Percentiles rank a stretch among this genome's conserved stretches.
These are phyloP conservation scores for Metarhizium album DNA, from an alignment of 2,329 filamentous ascomycete species.

Conservation along the genomic window DNA sequence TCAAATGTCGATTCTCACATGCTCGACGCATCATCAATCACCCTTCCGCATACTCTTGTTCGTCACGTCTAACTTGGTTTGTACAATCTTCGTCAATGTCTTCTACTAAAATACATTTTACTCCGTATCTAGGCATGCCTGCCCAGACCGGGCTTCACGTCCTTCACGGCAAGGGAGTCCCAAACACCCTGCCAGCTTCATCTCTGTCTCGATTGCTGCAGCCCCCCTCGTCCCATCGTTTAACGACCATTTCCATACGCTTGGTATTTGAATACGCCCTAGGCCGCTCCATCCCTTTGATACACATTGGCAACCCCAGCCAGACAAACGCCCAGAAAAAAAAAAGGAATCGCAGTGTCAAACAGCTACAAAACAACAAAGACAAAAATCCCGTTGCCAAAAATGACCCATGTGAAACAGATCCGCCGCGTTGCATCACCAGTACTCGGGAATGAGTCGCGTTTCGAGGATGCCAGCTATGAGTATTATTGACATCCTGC, in stretches of 20 bases:
- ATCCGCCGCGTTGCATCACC: not conserved
- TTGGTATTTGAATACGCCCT: constrained; percentile 16
- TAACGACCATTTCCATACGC: constrained; percentile 8
- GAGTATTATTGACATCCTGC: not conserved
- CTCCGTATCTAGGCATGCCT: constrained; percentile 22
- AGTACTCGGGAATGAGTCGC: not conserved
- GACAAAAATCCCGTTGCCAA: not conserved
- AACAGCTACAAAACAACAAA: constrained; percentile 3
- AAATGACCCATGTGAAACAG: not conserved
- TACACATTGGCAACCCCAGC: constrained; percentile 12
- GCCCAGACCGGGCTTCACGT: constrained; percentile 4
- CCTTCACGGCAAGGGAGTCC: not conserved
- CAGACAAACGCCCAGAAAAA: constrained; percentile 13
- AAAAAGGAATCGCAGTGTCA: constrained; percentile 13
- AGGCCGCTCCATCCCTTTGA: constrained; percentile 10
- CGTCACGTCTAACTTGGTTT: not conserved
- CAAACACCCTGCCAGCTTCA: not conserved
- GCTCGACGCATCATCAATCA: too few relatives aligned
- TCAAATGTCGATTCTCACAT: not conserved
- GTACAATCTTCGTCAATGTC: constrained; percentile 11
- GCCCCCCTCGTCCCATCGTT: constrained; percentile 4
- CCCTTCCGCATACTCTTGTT: not conserved
- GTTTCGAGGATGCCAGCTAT: not conserved
- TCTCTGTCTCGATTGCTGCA: constrained; percentile 1
- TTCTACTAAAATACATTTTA: constrained; percentile 33